Evolutionary conservation across 2,329 filamentous ascomycete species (phyloP).

Genomic region (Fusarium begoniae): DNA sequence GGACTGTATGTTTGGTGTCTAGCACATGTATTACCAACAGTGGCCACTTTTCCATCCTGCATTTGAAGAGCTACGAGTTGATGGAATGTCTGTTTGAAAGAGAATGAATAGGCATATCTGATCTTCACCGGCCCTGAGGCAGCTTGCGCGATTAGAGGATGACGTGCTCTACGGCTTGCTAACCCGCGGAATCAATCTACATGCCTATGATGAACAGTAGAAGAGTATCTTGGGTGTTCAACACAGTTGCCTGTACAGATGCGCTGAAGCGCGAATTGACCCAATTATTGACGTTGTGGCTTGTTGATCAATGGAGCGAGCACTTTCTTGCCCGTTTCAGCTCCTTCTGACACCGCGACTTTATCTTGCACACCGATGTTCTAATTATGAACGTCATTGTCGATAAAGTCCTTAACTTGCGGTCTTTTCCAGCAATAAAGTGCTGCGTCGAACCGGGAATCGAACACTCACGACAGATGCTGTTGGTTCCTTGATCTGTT

Average conservation of each 20-base stretch:
- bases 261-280: background rate
- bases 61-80: background rate
- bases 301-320: background rate
- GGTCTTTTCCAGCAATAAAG: too few species aligned
- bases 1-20: background rate
- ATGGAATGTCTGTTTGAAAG: background rate
- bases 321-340: background rate
- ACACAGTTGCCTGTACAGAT: background rate
- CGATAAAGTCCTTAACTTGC: background rate
- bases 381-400: background rate
- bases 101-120: background rate
- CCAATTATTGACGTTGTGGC: background rate
- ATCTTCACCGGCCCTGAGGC: too few species aligned
- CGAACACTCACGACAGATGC: too few species aligned
- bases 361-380: rapidly evolving
- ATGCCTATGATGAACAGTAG: background rate
- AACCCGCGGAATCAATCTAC: rapidly evolving
- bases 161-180: too few species aligned
- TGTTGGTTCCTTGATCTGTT: background rate
- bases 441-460: rapidly evolving
- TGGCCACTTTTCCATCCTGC: background rate
- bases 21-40: background rate
- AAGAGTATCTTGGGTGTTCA: background rate
- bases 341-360: background rate
- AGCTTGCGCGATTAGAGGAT: too few species aligned